Evolutionary conservation across 306 rosid species (phyloP), one percentile per base, ranked within the genome.

Genomic region (Morella rubra): DNA sequence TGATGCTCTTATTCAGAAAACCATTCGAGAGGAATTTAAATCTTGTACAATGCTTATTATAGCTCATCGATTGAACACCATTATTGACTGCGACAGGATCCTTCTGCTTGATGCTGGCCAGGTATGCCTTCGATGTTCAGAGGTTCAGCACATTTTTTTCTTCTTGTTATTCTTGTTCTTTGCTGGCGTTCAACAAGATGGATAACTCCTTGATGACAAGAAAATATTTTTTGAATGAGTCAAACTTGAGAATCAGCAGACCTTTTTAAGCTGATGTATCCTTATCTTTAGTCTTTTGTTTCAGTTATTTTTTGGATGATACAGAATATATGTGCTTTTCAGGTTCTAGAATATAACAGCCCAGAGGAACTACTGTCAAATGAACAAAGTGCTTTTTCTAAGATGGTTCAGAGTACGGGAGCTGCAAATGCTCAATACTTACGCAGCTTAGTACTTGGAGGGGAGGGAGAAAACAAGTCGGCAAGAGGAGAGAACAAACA

Each of bases 381-480:
- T 44, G 89, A 91, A 84, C 86, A 77, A 46, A 85, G 90, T 47
- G 92, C 90, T 47, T 93, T 93, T 82, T 83, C 87, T 50, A 86
- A 84, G 81, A 93, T 93, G 97, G 90, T 93, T 74, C 87, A 84
- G 44, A 93, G 98, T 44, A 93, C 98, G 15, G 98, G 98, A 59
- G 81, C 86, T 58, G 96, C 88, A 66, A 93, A 93, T 87, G 98
- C 97, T 47, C 69, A 89, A 70, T 91, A 89, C 84, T 81, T 93
- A 59, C 66, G 90, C 14, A 73, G 85, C 82, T 78, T 90, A 32
- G 98, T 77, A 49, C 84, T 85, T 12, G 86, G 73, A 47, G 82
- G 56, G 24, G 83, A 77, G 73, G 71, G 24, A 65, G 73, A 44
- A 71, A 78, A 56, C 6, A 59, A 75, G 77, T 45, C 67, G 20